Evolutionary conservation across 345 rosid species (phyloP).

Genomic region (Dipteronia sinensis): DNA sequence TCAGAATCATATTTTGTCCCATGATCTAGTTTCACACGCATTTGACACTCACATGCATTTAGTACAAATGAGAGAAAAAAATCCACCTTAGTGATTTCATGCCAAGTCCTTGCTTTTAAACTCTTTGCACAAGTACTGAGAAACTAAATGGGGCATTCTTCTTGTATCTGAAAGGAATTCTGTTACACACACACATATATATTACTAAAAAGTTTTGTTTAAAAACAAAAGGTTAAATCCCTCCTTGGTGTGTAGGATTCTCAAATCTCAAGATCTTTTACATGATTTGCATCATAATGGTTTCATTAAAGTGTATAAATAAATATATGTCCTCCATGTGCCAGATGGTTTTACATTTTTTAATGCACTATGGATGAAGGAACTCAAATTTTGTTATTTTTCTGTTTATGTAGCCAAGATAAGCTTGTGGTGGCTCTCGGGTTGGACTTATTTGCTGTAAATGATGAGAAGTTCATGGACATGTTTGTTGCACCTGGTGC

Average conservation of each 20-base stretch:
- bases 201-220: too few relatives aligned
- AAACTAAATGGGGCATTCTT: neutral
- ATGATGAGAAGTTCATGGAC: constrained; percentile 91
- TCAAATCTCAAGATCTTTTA: neutral
- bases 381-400: neutral
- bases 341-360: neutral
- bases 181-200: too few relatives aligned
- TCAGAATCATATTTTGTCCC: neutral
- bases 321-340: neutral
- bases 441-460: constrained; percentile 83
- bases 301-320: neutral
- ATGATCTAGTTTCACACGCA: neutral
- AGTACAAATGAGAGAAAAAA: neutral
- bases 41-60: neutral
- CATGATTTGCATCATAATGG: neutral
- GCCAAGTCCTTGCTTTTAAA: neutral
- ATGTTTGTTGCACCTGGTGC: constrained; percentile 95
- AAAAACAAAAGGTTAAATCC: too few relatives aligned
- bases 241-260: neutral
- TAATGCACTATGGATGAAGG: neutral
- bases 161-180: neutral
- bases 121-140: neutral
- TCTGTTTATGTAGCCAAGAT: constrained; percentile 55
- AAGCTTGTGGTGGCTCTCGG: constrained; percentile 81
- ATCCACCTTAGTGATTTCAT: neutral